A percentile compares a stretch with the other conserved stretches of the same genome.
phyloP scores from a whole-genome alignment of 2,329 filamentous ascomycete genomes.

The Alternaria incomplexa region DNA sequence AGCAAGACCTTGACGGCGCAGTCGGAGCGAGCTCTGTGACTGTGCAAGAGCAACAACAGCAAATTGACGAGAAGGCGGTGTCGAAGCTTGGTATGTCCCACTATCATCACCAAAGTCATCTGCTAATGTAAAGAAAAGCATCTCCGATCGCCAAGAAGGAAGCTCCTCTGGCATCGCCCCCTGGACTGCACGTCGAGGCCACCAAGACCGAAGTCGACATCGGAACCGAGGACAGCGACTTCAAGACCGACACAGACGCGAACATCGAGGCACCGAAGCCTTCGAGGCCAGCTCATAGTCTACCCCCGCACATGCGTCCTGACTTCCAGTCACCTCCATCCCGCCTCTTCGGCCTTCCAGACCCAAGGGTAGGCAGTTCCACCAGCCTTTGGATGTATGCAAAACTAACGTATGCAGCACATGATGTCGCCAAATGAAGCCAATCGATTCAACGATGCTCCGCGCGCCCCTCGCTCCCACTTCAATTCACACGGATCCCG shows the following conservation, averaged over 20 bases:
- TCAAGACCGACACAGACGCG: background rate
- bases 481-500: background rate
- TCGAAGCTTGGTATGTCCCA: background rate
- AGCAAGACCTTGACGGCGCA: background rate
- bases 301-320: slow-evolving; percentile 18
- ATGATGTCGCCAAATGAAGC: background rate
- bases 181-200: background rate
- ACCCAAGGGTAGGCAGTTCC: background rate
- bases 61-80: background rate
- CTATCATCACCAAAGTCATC: background rate
- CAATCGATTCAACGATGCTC: background rate
- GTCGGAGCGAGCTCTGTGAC: background rate
- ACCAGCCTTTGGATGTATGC: fast-evolving
- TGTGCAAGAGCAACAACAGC: background rate
- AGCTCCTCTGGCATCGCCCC: background rate
- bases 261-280: background rate
- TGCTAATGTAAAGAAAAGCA: background rate
- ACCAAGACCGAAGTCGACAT: background rate
- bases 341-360: background rate
- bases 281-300: background rate
- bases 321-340: background rate
- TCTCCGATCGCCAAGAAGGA: background rate
- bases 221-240: background rate
- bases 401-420: background rate
- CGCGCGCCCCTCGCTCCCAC: slow-evolving; percentile 2